These are phyloP conservation scores for Crithidia thermophila DNA, from an alignment of 208 protist species.

Conservation along the genomic window DNA sequence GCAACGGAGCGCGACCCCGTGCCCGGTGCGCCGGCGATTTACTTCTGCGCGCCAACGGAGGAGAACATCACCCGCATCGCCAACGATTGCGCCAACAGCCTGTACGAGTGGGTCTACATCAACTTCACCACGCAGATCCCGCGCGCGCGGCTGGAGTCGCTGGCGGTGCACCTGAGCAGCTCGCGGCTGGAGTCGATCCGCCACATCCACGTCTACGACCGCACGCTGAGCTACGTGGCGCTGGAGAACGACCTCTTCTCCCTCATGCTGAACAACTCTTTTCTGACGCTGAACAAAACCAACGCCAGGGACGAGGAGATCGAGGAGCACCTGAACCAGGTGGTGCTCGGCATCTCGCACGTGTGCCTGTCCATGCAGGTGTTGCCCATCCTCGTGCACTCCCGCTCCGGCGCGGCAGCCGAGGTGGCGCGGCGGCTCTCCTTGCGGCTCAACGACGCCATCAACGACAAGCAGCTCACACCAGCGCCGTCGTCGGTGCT, in stretches of 20 bases:
- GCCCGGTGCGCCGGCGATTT: conserved; percentile 88
- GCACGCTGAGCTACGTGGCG: conserved; percentile 85
- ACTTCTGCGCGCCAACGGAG: conserved; percentile 89
- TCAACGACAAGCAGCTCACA: conserved; percentile 72
- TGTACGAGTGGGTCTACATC: conserved; percentile 91
- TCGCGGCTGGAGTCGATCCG: conserved; percentile 61
- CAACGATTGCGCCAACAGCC: conserved; percentile 62
- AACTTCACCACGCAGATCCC: conserved; percentile 88
- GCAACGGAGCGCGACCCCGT: conserved; percentile 80
- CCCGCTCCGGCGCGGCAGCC: conserved; percentile 74
- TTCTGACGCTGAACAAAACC: conserved; percentile 70
- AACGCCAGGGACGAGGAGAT: conserved; percentile 69
- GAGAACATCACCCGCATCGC: conserved; percentile 84
- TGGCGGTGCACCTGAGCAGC: conserved; percentile 64
- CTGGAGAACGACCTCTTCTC: conserved; percentile 87
- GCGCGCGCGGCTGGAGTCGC: conserved; percentile 62
- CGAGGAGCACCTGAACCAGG: conserved; percentile 66
- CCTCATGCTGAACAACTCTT: conserved; percentile 78
- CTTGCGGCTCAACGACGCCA: conserved; percentile 64
- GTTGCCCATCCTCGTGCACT: conserved; percentile 85
- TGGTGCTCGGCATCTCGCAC: conserved; percentile 82
- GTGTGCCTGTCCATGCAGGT: conserved; percentile 82
- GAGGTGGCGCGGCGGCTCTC: conserved; percentile 78
- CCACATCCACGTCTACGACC: conserved; percentile 86
- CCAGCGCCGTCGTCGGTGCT: conserved; percentile 58